phyloP scores from a whole-genome alignment of 805 yeast species.

The Candida easanensis region DNA sequence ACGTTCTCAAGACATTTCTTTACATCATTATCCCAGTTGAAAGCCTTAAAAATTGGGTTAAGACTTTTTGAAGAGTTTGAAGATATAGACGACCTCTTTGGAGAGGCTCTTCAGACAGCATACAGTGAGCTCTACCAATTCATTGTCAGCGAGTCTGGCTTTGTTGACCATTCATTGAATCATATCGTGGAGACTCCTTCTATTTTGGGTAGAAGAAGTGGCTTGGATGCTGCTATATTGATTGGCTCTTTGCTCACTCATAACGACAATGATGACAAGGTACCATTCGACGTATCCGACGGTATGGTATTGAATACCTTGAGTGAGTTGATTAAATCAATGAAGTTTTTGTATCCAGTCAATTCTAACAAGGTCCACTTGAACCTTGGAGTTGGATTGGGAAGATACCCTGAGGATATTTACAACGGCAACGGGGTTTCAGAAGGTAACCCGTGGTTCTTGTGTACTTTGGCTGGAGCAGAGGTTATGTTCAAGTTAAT shows the following conservation, averaged over 20 bases:
- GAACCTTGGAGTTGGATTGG: constrained; percentile 60
- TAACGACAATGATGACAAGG: constrained; percentile 41
- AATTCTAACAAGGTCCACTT: constrained; percentile 49
- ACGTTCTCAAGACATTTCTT: constrained; percentile 72
- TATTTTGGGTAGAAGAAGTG: constrained; percentile 48
- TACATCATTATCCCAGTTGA: constrained; percentile 71
- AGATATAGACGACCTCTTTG: constrained; percentile 28
- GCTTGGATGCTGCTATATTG: constrained; percentile 77
- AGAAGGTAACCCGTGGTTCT: constrained; percentile 94
- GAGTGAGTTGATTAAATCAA: constrained; percentile 56
- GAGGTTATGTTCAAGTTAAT: constrained; percentile 59
- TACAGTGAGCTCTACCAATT: constrained; percentile 26
- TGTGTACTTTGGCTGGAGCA: constrained; percentile 68
- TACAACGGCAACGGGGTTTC: constrained; percentile 72
- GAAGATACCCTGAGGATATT: constrained; percentile 90
- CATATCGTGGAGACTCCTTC: constrained; percentile 72
- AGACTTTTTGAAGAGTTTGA: constrained; percentile 33
- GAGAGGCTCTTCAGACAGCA: constrained; percentile 19
- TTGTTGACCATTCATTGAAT: constrained; percentile 38
- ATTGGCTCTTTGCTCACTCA: constrained; percentile 41
- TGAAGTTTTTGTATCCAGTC: constrained; percentile 75
- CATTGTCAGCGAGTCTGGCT: constrained; percentile 32
- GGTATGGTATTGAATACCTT: constrained; percentile 60
- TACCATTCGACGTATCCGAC: constrained; percentile 66
- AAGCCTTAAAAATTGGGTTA: constrained; percentile 62